Evolutionary conservation across 345 rosid species (phyloP).

Genomic region (Eucalyptus microcorys): DNA sequence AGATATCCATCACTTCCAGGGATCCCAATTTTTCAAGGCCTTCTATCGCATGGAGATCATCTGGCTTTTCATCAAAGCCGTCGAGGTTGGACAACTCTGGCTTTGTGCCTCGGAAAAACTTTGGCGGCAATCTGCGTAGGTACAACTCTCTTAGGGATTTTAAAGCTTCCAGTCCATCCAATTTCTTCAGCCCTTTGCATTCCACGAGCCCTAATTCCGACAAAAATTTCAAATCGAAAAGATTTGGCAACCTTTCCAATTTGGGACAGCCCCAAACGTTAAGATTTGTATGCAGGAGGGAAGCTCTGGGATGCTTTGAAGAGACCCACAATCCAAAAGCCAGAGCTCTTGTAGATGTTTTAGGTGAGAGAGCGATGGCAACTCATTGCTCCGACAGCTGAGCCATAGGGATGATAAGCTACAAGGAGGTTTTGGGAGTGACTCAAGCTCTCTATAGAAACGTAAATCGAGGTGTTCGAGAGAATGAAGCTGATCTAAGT

Average conservation of each 20-base stretch:
- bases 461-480: accelerated
- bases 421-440: background rate
- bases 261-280: accelerated
- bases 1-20: accelerated
- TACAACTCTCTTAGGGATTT: accelerated
- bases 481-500: background rate
- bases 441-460: accelerated
- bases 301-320: background rate
- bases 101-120: too few species aligned
- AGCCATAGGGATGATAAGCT: accelerated
- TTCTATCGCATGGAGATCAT: background rate
- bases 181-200: accelerated
- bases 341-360: background rate
- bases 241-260: background rate
- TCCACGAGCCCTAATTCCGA: accelerated
- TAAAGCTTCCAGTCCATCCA: too few species aligned
- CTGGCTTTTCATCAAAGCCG: background rate
- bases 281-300: background rate
- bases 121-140: too few species aligned
- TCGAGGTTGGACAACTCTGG: too few species aligned
- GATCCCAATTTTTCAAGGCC: background rate
- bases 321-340: too few species aligned
- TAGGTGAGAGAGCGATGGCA: background rate
- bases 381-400: background rate
- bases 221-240: too few species aligned